Evolutionary conservation across 495 filamentous ascomycete species (phyloP).

Genomic region (Staphylotrichum longicolle): DNA sequence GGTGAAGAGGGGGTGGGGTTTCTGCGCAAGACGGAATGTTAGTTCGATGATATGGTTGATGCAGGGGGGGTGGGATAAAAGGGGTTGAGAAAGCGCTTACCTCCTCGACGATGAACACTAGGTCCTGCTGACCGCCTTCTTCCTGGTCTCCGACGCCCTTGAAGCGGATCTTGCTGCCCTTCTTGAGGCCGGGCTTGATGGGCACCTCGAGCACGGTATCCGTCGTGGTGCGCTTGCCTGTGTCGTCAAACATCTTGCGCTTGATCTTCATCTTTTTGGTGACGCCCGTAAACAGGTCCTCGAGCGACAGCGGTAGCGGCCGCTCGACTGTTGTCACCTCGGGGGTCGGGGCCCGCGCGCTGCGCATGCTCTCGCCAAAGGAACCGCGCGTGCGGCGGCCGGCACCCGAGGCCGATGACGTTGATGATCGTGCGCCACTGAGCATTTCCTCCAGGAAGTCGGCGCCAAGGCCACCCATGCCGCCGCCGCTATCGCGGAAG

Average conservation of each 20-base stretch:
- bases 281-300: constrained; percentile 79
- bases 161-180: constrained; percentile 97
- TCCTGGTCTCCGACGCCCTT: constrained; percentile 94
- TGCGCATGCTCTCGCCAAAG: constrained; percentile 49
- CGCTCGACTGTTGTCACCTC: constrained; percentile 90
- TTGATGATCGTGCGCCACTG: constrained; percentile 32
- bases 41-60: neutral
- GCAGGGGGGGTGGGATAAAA: neutral
- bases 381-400: constrained; percentile 39
- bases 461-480: constrained; percentile 26
- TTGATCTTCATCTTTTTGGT: constrained; percentile 98
- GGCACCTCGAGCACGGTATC: constrained; percentile 90
- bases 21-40: constrained; percentile 46
- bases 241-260: constrained; percentile 87
- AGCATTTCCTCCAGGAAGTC: constrained; percentile 40
- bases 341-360: constrained; percentile 57
- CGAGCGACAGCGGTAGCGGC: constrained; percentile 74
- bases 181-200: constrained; percentile 92
- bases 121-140: constrained; percentile 93
- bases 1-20: constrained; percentile 75
- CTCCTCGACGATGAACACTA: constrained; percentile 92
- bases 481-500: constrained; percentile 55
- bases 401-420: constrained; percentile 32
- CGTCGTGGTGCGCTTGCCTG: constrained; percentile 76
- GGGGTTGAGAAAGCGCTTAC: constrained; percentile 50